phyloP scores from a whole-genome alignment of 805 yeast genomes.

The Metschnikowia kunwiensis region DNA sequence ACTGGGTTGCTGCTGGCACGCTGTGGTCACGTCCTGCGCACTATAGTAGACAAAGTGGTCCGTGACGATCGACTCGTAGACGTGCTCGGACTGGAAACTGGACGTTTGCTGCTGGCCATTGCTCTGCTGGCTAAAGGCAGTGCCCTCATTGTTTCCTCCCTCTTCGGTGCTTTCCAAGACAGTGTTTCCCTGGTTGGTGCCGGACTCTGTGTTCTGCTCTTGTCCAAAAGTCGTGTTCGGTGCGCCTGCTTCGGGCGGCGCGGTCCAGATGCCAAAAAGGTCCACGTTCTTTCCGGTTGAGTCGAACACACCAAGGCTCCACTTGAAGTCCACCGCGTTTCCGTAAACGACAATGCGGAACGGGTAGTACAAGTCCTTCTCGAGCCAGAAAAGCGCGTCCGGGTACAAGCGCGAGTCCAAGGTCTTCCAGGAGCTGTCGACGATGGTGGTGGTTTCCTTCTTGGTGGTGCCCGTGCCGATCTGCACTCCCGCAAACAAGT shows the following conservation, averaged over 20 bases:
- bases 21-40: no score
- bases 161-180: no score
- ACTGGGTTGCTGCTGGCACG: no score
- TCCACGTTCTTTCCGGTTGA: constrained; percentile 1
- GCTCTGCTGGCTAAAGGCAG: no score
- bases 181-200: background rate
- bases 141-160: no score
- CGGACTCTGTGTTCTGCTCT: background rate
- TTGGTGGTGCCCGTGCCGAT: background rate
- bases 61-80: no score
- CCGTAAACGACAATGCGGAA: constrained; percentile 6
- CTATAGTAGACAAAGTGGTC: no score
- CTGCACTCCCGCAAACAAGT: constrained; percentile 2
- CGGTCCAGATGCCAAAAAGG: constrained; percentile 1
- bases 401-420: constrained; percentile 3
- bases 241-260: background rate
- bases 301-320: background rate
- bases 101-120: no score
- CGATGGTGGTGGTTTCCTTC: background rate
- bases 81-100: no score
- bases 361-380: constrained; percentile 1
- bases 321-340: background rate
- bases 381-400: background rate
- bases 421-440: constrained; percentile 1
- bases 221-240: background rate